Evolutionary conservation across 2,329 filamentous ascomycete genomes (phyloP).

Genomic region (Aspergillus brasiliensis): DNA sequence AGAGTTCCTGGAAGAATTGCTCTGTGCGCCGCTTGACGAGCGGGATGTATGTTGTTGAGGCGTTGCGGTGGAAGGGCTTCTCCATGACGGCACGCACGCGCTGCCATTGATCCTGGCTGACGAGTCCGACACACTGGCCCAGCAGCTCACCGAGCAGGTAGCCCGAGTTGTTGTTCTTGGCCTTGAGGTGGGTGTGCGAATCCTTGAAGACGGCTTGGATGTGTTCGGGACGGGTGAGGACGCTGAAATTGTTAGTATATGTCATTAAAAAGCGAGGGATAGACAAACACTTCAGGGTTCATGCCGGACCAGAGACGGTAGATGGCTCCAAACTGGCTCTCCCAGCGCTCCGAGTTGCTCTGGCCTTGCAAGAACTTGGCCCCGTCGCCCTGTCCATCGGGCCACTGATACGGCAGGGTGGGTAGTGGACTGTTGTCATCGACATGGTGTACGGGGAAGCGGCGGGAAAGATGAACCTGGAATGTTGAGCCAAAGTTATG

Average conservation of each 20-base stretch:
- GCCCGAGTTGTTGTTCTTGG: constrained; percentile 45
- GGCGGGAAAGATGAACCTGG: neutral
- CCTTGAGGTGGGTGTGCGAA: constrained; percentile 49
- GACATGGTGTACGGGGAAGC: constrained; percentile 9
- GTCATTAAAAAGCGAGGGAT: no score
- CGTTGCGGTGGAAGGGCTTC: constrained; percentile 1
- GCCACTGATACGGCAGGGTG: constrained; percentile 24
- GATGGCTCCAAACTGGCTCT: constrained; percentile 33
- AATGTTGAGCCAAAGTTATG: neutral
- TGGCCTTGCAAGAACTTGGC: constrained; percentile 44
- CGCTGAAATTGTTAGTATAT: constrained; percentile 24
- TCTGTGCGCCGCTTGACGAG: constrained; percentile 9
- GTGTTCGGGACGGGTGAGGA: constrained; percentile 40
- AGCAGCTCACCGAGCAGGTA: constrained; percentile 45
- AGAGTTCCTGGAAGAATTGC: neutral
- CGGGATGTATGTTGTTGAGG: neutral
- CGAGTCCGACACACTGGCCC: constrained; percentile 48
- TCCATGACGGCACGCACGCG: constrained; percentile 3
- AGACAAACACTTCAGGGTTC: constrained; percentile 42
- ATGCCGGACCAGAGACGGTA: constrained; percentile 46
- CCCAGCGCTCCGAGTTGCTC: constrained; percentile 38
- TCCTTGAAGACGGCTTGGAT: constrained; percentile 45
- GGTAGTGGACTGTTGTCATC: constrained; percentile 9
- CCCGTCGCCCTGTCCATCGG: constrained; percentile 45
- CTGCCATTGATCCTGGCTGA: constrained; percentile 32